phyloP scores from a whole-genome alignment of 306 rosid genomes.

The Castanea mollissima region DNA sequence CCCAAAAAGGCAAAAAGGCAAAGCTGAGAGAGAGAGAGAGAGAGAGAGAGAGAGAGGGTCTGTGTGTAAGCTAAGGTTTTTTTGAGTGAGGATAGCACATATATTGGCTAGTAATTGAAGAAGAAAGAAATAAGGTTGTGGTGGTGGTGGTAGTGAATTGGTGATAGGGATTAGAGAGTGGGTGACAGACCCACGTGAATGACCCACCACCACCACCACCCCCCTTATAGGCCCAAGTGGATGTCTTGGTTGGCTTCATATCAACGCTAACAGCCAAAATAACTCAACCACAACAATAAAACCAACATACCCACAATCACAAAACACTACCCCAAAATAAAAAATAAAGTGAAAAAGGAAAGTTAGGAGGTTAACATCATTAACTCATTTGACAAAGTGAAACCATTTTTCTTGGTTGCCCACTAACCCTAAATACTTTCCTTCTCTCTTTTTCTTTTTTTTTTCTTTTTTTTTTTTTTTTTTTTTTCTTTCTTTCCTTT shows the following conservation, averaged over 20 bases:
- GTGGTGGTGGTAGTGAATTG: conserved; percentile 28
- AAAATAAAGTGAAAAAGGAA: conserved; percentile 12
- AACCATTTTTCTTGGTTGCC: conserved; percentile 38
- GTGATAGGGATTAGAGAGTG: conserved; percentile 41
- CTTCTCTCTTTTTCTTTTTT: background rate
- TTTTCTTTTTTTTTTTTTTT: background rate
- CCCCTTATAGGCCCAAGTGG: conserved; percentile 36
- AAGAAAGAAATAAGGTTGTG: background rate
- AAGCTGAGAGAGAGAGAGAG: conserved; percentile 23
- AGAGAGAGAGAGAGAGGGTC: background rate
- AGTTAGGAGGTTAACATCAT: conserved; percentile 51
- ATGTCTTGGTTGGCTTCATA: conserved; percentile 74
- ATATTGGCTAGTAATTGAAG: conserved; percentile 46
- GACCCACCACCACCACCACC: conserved; percentile 57
- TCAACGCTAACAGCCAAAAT: conserved; percentile 88
- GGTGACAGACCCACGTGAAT: conserved; percentile 83
- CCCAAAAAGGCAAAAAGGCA: conserved; percentile 27
- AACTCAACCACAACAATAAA: conserved; percentile 42
- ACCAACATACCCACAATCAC: conserved; percentile 42
- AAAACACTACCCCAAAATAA: conserved; percentile 15
- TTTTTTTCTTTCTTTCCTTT: conserved; percentile 1
- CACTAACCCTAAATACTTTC: conserved; percentile 26
- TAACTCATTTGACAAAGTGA: conserved; percentile 61
- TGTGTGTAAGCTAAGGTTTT: conserved; percentile 6
- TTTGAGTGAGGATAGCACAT: conserved; percentile 44